Percentiles rank a stretch among this genome's conserved stretches.
phyloP scores from a whole-genome alignment of 208 protist genomes.

The Acanthamoeba lenticulata region DNA sequence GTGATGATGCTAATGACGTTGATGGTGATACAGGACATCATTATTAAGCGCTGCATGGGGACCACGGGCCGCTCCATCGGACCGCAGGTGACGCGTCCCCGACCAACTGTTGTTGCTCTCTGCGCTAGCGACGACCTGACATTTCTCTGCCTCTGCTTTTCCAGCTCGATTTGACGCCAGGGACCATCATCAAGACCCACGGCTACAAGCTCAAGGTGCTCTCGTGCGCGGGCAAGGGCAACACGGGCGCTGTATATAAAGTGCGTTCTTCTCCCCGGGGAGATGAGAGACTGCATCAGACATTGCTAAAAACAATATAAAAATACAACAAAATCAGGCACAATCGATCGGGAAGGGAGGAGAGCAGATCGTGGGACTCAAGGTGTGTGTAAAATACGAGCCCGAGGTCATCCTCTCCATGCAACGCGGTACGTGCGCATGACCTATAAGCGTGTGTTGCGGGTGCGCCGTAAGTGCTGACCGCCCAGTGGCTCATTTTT shows the following conservation, averaged over 20 bases:
- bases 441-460: too few species aligned
- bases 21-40: slow-evolving; percentile 63
- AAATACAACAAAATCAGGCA: not conserved
- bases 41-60: slow-evolving; percentile 49
- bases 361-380: slow-evolving; percentile 49
- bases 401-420: slow-evolving; percentile 54
- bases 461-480: too few species aligned
- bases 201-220: slow-evolving; percentile 49
- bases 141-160: not conserved
- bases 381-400: slow-evolving; percentile 69
- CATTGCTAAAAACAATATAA: not conserved
- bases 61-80: not conserved
- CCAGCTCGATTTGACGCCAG: not conserved
- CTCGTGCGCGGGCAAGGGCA: slow-evolving; percentile 51
- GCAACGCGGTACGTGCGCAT: not conserved
- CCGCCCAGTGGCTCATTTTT: too few species aligned
- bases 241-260: slow-evolving; percentile 69
- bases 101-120: too few species aligned
- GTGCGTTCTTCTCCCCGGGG: not conserved
- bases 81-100: not conserved
- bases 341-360: not conserved
- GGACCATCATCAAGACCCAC: not conserved
- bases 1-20: too few species aligned
- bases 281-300: not conserved
- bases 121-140: not conserved